Conservation (phyloP, 305 asterid genomes). For the Fraxinus xanthoxyloides region DNA sequence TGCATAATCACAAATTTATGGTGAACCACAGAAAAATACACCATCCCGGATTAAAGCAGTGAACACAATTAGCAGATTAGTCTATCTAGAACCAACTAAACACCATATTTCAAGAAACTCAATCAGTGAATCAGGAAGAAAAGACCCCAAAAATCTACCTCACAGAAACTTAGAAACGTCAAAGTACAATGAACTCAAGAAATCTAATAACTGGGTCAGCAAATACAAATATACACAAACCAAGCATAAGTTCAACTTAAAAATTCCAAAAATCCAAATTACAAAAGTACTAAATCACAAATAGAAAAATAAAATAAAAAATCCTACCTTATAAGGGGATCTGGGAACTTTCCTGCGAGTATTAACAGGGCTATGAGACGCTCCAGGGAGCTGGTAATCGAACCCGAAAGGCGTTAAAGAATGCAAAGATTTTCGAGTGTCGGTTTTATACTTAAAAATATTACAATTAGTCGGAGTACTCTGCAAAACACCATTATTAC, state of each 20-base stretch:
- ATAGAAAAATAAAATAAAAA: background rate
- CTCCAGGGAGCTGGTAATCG: constrained; percentile 47
- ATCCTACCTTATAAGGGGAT: constrained; percentile 50
- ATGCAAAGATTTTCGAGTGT: constrained; percentile 13
- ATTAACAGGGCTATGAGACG: constrained; percentile 48
- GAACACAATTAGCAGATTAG: background rate
- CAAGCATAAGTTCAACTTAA: background rate
- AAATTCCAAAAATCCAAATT: background rate
- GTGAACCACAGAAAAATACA: background rate
- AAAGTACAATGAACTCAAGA: background rate
- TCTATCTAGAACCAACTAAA: background rate
- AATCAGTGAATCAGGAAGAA: background rate
- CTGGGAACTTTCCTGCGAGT: constrained; percentile 50
- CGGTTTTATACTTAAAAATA: constrained; percentile 19
- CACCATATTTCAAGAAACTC: background rate
- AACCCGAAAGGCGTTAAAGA: constrained; percentile 34
- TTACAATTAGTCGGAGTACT: constrained; percentile 5
- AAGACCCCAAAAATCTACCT: background rate
- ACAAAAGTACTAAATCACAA: background rate
- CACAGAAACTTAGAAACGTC: background rate
- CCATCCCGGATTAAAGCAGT: background rate
- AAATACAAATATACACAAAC: background rate
- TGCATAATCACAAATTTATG: background rate
- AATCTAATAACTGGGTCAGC: background rate
- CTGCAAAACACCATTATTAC: background rate